phyloP scores from a whole-genome alignment of 2,329 filamentous ascomycete species.

The Alternaria solani region DNA sequence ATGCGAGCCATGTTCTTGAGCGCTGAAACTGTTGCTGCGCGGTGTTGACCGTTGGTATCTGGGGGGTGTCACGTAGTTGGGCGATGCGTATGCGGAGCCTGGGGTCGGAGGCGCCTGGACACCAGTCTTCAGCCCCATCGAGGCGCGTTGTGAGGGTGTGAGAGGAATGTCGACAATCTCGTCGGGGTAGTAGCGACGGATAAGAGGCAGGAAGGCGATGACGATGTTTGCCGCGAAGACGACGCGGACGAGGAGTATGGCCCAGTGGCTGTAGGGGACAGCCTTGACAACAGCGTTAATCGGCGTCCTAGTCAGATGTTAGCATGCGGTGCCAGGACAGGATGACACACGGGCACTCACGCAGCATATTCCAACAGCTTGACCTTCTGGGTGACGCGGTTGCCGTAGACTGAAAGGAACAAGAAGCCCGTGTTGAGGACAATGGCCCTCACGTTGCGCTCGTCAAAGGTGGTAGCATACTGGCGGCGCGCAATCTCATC shows the following conservation, averaged over 20 bases:
- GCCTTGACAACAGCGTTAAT: slow-evolving; percentile 48
- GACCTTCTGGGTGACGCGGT: slow-evolving; percentile 29
- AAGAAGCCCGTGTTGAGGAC: slow-evolving; percentile 71
- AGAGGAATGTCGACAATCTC: slow-evolving; percentile 88
- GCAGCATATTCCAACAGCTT: slow-evolving; percentile 30
- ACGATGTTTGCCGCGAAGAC: slow-evolving; percentile 69
- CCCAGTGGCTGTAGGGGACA: slow-evolving; percentile 49
- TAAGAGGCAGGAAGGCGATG: slow-evolving; percentile 74
- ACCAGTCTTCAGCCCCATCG: slow-evolving; percentile 80
- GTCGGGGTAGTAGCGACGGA: slow-evolving; percentile 68
- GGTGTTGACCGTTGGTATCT: slow-evolving; percentile 82
- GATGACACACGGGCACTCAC: slow-evolving; percentile 22
- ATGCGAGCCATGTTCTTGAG: slow-evolving; percentile 54
- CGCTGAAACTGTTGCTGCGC: slow-evolving; percentile 65
- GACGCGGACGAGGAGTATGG: slow-evolving; percentile 61
- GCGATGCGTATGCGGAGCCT: slow-evolving; percentile 58
- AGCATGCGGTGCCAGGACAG: slow-evolving; percentile 10
- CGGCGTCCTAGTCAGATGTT: slow-evolving; percentile 42
- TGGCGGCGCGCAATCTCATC: slow-evolving; percentile 86
- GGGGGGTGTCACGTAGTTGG: slow-evolving; percentile 82
- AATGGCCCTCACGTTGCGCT: slow-evolving; percentile 76
- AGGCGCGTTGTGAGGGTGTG: slow-evolving; percentile 83
- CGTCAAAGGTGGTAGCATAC: slow-evolving; percentile 78
- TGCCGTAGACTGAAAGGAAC: slow-evolving; percentile 55
- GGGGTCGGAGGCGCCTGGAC: slow-evolving; percentile 67